Evolutionary conservation across 192 early-diverging fungal genomes (phyloP), one percentile per base, ranked within the genome.

Genomic region (Rhizophagus clarus): DNA sequence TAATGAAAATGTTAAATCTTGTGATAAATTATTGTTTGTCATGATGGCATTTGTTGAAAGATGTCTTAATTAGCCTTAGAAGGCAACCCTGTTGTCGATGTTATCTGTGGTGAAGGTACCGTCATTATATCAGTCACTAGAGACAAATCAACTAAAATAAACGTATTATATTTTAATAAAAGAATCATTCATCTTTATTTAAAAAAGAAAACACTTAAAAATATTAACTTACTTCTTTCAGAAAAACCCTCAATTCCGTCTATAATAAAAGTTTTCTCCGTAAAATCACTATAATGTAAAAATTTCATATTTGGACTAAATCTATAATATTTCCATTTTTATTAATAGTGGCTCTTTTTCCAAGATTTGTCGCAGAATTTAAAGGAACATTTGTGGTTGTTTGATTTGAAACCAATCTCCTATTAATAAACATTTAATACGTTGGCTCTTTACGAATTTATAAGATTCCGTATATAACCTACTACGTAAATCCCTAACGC

Each of bases 201-300:
- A 74, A 73, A 26, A 29, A 73, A 51, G 6, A 61, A 61, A 61
- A 61, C 20, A 61, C 6, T 20, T 5, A 42, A 72, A 9, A 56
- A 10, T 49, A 32, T 73, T 15, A 3, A 66, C 87, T 72, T 83
- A 92, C 91, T 86, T 67, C 85, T 88, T 62, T 94, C 84, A 1
- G 79, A 76, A 11, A 94, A 77, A 24, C 85, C 81, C 32, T 89
- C 86, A 24, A 77, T 42, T 69, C 81, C 61, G 77, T 81, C 17
- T 81, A 80, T 7, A 24, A 83, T 62, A n/a, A 79, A 80, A 10
- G 80, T 34, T 34, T 84, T 83, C 15, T 89, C 88, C 4, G 79
- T 37, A 80, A 92, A 94, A 37, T 94, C 93, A n/a, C 87, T 92
- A 81, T 90, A 93, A 72, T 93, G 90, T 7, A 94, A 61, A 56